phyloP scores from a whole-genome alignment of 2,329 filamentous ascomycete species.

The Botrytis hyacinthi region DNA sequence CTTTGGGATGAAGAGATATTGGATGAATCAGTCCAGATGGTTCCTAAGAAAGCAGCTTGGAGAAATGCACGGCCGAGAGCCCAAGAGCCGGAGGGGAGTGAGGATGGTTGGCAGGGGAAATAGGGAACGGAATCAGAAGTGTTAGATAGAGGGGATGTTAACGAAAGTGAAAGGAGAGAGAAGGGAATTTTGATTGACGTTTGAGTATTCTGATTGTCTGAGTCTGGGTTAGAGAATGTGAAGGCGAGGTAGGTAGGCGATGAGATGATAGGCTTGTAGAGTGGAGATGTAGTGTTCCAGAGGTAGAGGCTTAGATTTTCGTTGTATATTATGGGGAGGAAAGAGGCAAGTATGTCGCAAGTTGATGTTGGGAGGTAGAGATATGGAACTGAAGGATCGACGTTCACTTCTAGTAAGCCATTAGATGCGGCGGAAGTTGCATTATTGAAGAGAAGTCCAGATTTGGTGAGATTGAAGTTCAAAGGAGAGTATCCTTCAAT shows the following conservation, averaged over 20 bases:
- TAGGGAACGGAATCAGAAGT: slow-evolving; percentile 20
- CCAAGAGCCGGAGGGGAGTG: slow-evolving; percentile 16
- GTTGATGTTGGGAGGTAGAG: slow-evolving; percentile 40
- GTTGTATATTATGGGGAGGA: slow-evolving; percentile 38
- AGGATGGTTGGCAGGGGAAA: slow-evolving; percentile 28
- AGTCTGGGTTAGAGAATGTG: slow-evolving; percentile 34
- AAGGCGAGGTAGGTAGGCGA: slow-evolving; percentile 42
- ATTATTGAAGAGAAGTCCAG: slow-evolving; percentile 22
- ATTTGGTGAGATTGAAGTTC: slow-evolving; percentile 20
- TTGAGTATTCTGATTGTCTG: background rate
- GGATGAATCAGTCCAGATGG: background rate
- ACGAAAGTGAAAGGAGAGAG: background rate
- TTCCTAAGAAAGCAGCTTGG: slow-evolving; percentile 1
- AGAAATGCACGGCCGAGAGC: slow-evolving; percentile 9
- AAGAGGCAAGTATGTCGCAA: slow-evolving; percentile 39
- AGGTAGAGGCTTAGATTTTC: slow-evolving; percentile 37
- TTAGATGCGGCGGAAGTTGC: slow-evolving; percentile 11
- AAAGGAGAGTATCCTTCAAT: slow-evolving; percentile 27
- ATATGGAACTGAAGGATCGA: slow-evolving; percentile 35
- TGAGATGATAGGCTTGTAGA: slow-evolving; percentile 36
- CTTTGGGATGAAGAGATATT: background rate
- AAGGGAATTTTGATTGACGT: slow-evolving; percentile 9
- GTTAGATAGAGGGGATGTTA: slow-evolving; percentile 1
- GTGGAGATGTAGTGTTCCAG: slow-evolving; percentile 37
- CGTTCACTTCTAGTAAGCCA: slow-evolving; percentile 23